phyloP scores from a whole-genome alignment of 2,329 filamentous ascomycete species.

The Aspergillus sp. region DNA sequence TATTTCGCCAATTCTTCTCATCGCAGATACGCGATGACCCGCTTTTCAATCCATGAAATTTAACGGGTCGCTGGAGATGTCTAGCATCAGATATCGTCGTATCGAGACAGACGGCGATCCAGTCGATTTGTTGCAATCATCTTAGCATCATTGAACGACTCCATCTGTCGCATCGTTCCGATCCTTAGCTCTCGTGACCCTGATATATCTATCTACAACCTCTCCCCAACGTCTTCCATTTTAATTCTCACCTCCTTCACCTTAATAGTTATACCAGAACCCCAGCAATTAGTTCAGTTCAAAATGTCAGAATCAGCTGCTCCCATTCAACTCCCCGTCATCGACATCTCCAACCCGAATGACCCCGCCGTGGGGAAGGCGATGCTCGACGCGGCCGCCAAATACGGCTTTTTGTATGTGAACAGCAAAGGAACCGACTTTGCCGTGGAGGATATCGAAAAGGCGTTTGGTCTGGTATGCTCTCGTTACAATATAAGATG shows the following conservation, averaged over 20 bases:
- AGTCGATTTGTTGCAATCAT: too few species aligned
- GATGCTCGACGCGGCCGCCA: constrained; percentile 72
- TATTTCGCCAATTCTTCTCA: too few species aligned
- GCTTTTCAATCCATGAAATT: too few species aligned
- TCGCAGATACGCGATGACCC: too few species aligned
- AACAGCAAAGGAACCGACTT: constrained; percentile 70
- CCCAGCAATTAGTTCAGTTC: not conserved
- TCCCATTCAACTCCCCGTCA: constrained; percentile 63
- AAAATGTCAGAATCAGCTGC: constrained; percentile 17
- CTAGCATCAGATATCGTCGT: too few species aligned
- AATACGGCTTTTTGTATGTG: constrained; percentile 87
- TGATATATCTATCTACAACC: too few species aligned
- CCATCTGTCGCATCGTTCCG: too few species aligned
- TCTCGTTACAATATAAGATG: not conserved
- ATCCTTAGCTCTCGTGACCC: too few species aligned
- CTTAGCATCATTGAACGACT: too few species aligned
- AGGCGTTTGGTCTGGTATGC: constrained; percentile 68
- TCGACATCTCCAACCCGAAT: constrained; percentile 66
- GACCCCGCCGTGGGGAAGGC: constrained; percentile 59
- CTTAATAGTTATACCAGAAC: not conserved
- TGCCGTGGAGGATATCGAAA: constrained; percentile 58
- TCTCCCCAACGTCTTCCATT: too few species aligned
- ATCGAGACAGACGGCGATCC: too few species aligned
- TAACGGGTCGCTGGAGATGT: too few species aligned
- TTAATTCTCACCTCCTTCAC: not conserved